A percentile compares a stretch with the other conserved stretches of the same genome.
Conservation (phyloP, 805 yeast genomes). For the Saitoella complicata region DNA sequence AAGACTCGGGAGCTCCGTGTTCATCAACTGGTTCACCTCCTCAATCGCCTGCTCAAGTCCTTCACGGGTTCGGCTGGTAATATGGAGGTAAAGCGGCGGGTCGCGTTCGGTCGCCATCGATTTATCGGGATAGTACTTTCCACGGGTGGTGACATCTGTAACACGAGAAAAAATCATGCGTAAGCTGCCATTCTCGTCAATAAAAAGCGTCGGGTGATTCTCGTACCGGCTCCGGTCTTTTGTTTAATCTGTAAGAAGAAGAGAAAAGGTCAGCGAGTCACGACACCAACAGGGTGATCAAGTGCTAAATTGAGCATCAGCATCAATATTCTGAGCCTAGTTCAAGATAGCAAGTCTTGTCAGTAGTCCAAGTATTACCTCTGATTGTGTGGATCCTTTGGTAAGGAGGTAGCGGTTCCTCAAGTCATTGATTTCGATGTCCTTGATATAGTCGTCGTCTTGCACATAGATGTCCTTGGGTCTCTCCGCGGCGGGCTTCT, state of each 20-base stretch:
- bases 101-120: conserved; percentile 18
- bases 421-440: conserved; percentile 22
- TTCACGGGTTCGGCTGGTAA: conserved; percentile 43
- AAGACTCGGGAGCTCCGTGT: conserved; percentile 14
- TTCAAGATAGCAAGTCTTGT: neutral
- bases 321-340: neutral
- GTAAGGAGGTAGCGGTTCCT: conserved; percentile 23
- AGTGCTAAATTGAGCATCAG: neutral
- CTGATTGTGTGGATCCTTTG: conserved; percentile 22
- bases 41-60: conserved; percentile 40
- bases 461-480: conserved; percentile 1
- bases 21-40: conserved; percentile 42
- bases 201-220: neutral
- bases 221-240: neutral
- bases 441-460: conserved; percentile 13
- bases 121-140: conserved; percentile 23
- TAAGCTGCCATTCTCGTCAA: conserved; percentile 2
- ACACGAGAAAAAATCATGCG: neutral
- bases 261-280: neutral
- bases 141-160: conserved; percentile 19
- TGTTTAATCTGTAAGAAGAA: neutral
- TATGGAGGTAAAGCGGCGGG: conserved; percentile 23
- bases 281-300: neutral
- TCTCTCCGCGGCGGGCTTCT: no score
- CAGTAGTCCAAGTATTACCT: conserved; percentile 3